Percentiles rank a stretch among this genome's conserved stretches.
Conservation (phyloP, 352 stramenopile genomes). For the Phytopythium helicoides region DNA sequence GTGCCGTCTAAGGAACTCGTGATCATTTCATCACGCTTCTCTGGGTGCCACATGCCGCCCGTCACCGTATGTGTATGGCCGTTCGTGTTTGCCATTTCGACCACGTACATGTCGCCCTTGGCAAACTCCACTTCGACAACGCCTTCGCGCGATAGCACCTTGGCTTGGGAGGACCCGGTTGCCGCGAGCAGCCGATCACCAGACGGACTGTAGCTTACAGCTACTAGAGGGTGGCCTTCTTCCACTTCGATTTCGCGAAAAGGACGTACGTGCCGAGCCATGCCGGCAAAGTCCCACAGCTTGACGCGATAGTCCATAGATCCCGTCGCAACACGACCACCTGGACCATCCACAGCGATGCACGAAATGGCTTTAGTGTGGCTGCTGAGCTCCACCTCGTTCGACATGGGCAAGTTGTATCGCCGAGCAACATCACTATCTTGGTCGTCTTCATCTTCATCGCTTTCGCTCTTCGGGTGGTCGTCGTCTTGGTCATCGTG, state of each 20-base stretch:
- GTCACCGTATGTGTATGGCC: conserved; percentile 79
- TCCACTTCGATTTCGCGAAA: conserved; percentile 82
- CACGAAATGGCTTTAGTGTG: conserved; percentile 65
- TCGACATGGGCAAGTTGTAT: conserved; percentile 71
- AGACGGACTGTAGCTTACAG: conserved; percentile 77
- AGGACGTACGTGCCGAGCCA: conserved; percentile 74
- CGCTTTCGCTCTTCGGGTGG: neutral
- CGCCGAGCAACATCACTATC: conserved; percentile 51
- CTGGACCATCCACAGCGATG: conserved; percentile 66
- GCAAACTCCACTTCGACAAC: conserved; percentile 78
- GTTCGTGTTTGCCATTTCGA: conserved; percentile 84
- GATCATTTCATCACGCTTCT: conserved; percentile 67
- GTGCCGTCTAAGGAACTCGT: conserved; percentile 81
- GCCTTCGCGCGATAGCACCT: conserved; percentile 74
- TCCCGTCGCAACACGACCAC: conserved; percentile 66
- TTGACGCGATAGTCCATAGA: conserved; percentile 87
- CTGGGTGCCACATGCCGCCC: conserved; percentile 67
- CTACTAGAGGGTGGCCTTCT: conserved; percentile 73
- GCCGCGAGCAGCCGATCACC: conserved; percentile 72
- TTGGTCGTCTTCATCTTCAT: conserved; percentile 34
- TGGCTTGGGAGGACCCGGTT: conserved; percentile 70
- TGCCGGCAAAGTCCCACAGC: conserved; percentile 86
- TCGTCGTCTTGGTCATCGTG: conserved; percentile 9
- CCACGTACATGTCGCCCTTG: conserved; percentile 85
- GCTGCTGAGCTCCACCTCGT: conserved; percentile 59